Evolutionary conservation across 345 rosid genomes (phyloP).

Genomic region (Alliaria petiolata): DNA sequence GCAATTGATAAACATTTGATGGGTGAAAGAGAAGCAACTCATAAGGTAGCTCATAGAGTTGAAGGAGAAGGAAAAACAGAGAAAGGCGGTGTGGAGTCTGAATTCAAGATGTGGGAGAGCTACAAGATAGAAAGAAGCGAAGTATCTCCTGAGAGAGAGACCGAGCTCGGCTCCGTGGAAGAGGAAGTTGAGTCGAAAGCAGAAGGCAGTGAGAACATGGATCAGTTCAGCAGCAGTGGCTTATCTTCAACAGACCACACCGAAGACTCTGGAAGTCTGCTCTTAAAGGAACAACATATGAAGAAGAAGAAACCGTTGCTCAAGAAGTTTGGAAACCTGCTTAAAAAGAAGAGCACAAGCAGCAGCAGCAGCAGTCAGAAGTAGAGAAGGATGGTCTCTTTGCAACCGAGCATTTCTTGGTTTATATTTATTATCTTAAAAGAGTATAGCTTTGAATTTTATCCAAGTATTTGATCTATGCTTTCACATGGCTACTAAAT

Average conservation of each 20-base stretch:
- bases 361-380: slow-evolving; percentile 48
- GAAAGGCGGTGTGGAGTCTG: slow-evolving; percentile 48
- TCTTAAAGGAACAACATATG: slow-evolving; percentile 54
- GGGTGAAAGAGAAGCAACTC: slow-evolving; percentile 27
- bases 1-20: neutral
- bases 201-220: slow-evolving; percentile 52
- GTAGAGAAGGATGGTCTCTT: slow-evolving; percentile 21
- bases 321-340: slow-evolving; percentile 76
- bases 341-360: slow-evolving; percentile 75
- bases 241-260: slow-evolving; percentile 45
- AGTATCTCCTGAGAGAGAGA: slow-evolving; percentile 61
- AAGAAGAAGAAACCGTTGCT: slow-evolving; percentile 91
- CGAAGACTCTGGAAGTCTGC: slow-evolving; percentile 48
- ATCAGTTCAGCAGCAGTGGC: slow-evolving; percentile 56
- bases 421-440: neutral
- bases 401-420: slow-evolving; percentile 2
- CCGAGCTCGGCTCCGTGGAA: slow-evolving; percentile 62
- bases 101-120: slow-evolving; percentile 90
- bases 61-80: slow-evolving; percentile 56
- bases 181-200: slow-evolving; percentile 67
- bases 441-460: neutral
- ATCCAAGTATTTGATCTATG: neutral
- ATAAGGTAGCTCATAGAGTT: slow-evolving; percentile 17
- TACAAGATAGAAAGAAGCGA: slow-evolving; percentile 87
- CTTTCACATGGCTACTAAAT: neutral